These are phyloP conservation scores for Sporisorium scitamineum DNA, from an alignment of 1,284 basidiomycete species.

Conservation along the genomic window DNA sequence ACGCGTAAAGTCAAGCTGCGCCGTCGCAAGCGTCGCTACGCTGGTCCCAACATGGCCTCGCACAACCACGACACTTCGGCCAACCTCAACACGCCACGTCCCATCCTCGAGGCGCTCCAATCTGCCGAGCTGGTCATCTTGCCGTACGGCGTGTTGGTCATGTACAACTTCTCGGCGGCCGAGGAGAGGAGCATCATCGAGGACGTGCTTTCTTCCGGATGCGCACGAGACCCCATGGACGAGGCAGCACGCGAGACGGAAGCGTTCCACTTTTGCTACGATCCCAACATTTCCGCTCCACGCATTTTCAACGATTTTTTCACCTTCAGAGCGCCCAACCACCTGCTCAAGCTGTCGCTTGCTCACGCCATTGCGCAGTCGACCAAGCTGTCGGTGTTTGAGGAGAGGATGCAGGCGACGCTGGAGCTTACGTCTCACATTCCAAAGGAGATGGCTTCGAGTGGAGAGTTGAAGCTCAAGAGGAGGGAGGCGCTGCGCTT, in stretches of 20 bases:
- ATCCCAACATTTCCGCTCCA: slow-evolving; percentile 82
- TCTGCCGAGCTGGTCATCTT: slow-evolving; percentile 66
- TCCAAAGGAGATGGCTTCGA: slow-evolving; percentile 83
- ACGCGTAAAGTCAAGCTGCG: slow-evolving; percentile 37
- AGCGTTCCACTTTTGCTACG: slow-evolving; percentile 73
- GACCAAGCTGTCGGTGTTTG: slow-evolving; percentile 89
- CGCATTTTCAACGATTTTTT: slow-evolving; percentile 86
- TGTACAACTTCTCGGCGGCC: slow-evolving; percentile 67
- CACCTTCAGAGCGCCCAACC: slow-evolving; percentile 77
- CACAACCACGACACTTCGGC: slow-evolving; percentile 66
- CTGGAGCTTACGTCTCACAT: slow-evolving; percentile 84
- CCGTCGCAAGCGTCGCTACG: slow-evolving; percentile 41
- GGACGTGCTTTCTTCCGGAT: slow-evolving; percentile 64
- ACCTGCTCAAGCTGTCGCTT: slow-evolving; percentile 78
- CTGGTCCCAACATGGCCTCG: slow-evolving; percentile 66
- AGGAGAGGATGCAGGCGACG: slow-evolving; percentile 82
- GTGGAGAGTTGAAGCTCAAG: slow-evolving; percentile 81
- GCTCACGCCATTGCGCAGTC: slow-evolving; percentile 95
- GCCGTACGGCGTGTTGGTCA: slow-evolving; percentile 68
- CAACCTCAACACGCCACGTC: slow-evolving; percentile 63
- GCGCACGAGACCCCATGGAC: slow-evolving; percentile 55
- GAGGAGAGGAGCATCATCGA: slow-evolving; percentile 66
- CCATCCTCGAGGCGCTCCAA: slow-evolving; percentile 65
- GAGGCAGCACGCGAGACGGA: slow-evolving; percentile 62
- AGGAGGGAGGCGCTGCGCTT: slow-evolving; percentile 86